Evolutionary conservation across 164 flowering plant species (phyloP).

Genomic region (Sedum album): DNA sequence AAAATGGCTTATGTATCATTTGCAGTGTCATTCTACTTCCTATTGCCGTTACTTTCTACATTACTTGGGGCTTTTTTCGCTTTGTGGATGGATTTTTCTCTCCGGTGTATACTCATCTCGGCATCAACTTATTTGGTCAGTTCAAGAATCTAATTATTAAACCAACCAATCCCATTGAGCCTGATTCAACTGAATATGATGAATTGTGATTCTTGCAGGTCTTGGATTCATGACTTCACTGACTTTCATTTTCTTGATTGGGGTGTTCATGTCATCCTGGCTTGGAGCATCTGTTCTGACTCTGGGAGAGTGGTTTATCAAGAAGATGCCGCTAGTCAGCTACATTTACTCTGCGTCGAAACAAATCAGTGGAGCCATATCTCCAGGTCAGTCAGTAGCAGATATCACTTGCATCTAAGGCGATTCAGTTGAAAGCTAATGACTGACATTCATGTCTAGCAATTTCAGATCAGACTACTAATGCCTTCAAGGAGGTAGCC

Average conservation of each 20-base stretch:
- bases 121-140: constrained; percentile 63
- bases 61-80: constrained; percentile 74
- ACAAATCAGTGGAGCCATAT: background rate
- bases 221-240: background rate
- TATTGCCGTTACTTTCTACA: constrained; percentile 60
- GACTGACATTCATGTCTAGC: background rate
- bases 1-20: background rate
- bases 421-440: no score
- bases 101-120: constrained; percentile 52
- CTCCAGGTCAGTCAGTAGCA: background rate
- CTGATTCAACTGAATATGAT: no score
- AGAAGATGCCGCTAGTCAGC: background rate
- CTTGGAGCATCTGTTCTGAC: background rate
- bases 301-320: background rate
- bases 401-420: background rate
- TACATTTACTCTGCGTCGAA: background rate
- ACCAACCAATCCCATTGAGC: no score
- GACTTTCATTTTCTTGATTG: background rate
- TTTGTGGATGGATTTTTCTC: constrained; percentile 83
- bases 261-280: background rate
- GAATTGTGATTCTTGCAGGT: background rate
- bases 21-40: constrained; percentile 83
- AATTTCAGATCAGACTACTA: background rate
- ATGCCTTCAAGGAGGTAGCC: background rate
- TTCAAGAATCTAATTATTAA: background rate